A percentile compares a stretch with the other conserved stretches of the same genome.
These are phyloP conservation scores for Puccinellia tenuiflora DNA, from an alignment of 176 grass and related monocot species.

Conservation along the genomic window DNA sequence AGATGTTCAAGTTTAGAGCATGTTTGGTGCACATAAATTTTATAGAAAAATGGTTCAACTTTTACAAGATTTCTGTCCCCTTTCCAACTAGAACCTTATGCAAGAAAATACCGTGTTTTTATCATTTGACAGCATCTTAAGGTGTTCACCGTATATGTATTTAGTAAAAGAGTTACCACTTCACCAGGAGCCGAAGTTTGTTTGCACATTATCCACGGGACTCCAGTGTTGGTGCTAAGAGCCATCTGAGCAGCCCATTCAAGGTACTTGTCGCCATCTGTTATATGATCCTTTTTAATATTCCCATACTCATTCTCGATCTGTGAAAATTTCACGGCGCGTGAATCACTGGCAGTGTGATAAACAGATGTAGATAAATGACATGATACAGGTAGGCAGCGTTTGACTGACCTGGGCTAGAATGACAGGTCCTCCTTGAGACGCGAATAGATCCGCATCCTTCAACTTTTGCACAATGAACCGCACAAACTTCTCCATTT, in stretches of 20 bases:
- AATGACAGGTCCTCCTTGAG: slow-evolving; percentile 77
- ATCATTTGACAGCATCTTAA: neutral
- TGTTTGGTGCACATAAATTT: neutral
- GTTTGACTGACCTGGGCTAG: slow-evolving; percentile 55
- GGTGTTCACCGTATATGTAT: slow-evolving; percentile 22
- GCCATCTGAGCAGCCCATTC: slow-evolving; percentile 79
- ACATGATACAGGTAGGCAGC: neutral
- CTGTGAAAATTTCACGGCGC: slow-evolving; percentile 33
- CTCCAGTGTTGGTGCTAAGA: slow-evolving; percentile 40
- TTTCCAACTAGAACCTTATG: neutral
- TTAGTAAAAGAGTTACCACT: slow-evolving; percentile 59
- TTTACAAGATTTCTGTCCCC: neutral
- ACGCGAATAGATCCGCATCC: slow-evolving; percentile 49
- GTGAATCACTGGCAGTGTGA: neutral
- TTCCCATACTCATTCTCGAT: slow-evolving; percentile 92
- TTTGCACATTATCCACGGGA: slow-evolving; percentile 97
- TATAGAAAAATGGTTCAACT: neutral
- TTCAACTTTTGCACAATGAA: slow-evolving; percentile 71
- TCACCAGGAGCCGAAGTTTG: slow-evolving; percentile 63
- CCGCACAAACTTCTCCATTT: slow-evolving; percentile 75
- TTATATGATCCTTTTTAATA: slow-evolving; percentile 40
- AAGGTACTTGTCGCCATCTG: slow-evolving; percentile 49
- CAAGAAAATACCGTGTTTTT: too few relatives aligned
- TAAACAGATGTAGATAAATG: slow-evolving; percentile 17
- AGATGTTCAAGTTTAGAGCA: neutral